Evolutionary conservation across 2,329 filamentous ascomycete genomes (phyloP).

Genomic region (Paecilomyces dactylethromorphus): DNA sequence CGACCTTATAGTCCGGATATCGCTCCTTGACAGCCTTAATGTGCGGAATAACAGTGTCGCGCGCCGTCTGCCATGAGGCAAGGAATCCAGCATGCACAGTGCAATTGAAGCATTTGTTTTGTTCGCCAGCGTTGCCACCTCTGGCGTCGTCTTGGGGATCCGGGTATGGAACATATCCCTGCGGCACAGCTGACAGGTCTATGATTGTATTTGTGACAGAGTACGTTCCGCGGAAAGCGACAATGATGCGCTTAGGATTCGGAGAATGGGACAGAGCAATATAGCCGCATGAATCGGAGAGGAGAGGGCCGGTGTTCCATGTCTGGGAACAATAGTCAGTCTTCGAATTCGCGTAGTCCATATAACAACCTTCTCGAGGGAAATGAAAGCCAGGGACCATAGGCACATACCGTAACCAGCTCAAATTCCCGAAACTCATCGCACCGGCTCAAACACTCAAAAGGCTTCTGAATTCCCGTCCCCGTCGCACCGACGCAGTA

Average conservation of each 20-base stretch:
- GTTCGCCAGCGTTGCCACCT: constrained; percentile 28
- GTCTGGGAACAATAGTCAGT: constrained; percentile 40
- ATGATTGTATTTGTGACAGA: constrained; percentile 86
- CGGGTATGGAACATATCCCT: constrained; percentile 87
- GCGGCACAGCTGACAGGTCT: constrained; percentile 82
- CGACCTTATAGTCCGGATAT: constrained; percentile 66
- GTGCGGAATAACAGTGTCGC: constrained; percentile 60
- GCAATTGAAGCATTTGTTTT: constrained; percentile 69
- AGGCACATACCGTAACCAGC: constrained; percentile 52
- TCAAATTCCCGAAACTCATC: constrained; percentile 73
- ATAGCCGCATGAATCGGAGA: constrained; percentile 91
- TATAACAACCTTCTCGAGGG: neutral
- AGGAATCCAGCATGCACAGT: constrained; percentile 91
- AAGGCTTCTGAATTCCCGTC: constrained; percentile 62
- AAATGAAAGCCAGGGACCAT: neutral
- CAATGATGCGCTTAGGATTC: constrained; percentile 58
- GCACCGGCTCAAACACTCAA: constrained; percentile 79
- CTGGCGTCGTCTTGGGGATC: constrained; percentile 37
- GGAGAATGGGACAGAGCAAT: constrained; percentile 74
- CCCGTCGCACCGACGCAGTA: constrained; percentile 89
- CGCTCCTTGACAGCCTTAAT: constrained; percentile 53
- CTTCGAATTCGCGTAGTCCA: neutral
- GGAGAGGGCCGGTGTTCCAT: constrained; percentile 82
- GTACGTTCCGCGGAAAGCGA: constrained; percentile 92
- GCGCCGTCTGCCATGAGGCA: constrained; percentile 72